Base-by-base conservation (phyloP, 164 flowering plant species). In the Paratinospora sagittata region DNA sequence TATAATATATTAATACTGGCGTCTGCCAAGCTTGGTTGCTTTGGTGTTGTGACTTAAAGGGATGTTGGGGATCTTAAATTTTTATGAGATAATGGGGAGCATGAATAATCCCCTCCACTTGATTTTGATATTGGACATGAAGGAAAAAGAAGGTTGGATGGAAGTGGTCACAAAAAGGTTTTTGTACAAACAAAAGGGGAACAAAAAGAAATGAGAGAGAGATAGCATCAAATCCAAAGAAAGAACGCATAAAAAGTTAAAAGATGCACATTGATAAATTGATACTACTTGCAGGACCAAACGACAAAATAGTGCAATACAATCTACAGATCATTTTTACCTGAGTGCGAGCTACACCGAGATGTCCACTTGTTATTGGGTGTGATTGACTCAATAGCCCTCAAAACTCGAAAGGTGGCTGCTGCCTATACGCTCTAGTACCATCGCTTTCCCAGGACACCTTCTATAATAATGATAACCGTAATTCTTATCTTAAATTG, bases 11-110 rank as follows among this genome's bases (percentile, higher is more conserved):
- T 30, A 30, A 30, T 30, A 4, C 34, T 43, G 71, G 43, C 24
- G 41, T 23, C 17, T 27, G 30, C 23, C 12, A 52, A 66, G 68
- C 39, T 39, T 66, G 68, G 52, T 41, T 19, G 47, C 41, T 66
- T 66, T 6, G 14, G 27, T 66, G 68, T 66, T 66, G 49, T 66
- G 68, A 66, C 68, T n/a, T 21, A 27, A 68, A 52, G 39, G 41
- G 43, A 68, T 52, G 30, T 77, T 71, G 84, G 84, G 67, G 73
- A 55, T 55, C 68, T 68, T 72, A 30, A 67, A 63, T 74, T 78
- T 81, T 71, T 72, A 76, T 65, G 72, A 73, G 26, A 70, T 69
- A 79, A 82, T 72, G 84, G 89, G 86, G 85, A 68, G 78, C 85
- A 79, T 5, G 68, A 75, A 77, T 75, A 77, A 85, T 85, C 85